Evolutionary conservation across 2,329 filamentous ascomycete species (phyloP), one percentile per base, ranked within the genome.

Genomic region (Cryphonectria parasitica): DNA sequence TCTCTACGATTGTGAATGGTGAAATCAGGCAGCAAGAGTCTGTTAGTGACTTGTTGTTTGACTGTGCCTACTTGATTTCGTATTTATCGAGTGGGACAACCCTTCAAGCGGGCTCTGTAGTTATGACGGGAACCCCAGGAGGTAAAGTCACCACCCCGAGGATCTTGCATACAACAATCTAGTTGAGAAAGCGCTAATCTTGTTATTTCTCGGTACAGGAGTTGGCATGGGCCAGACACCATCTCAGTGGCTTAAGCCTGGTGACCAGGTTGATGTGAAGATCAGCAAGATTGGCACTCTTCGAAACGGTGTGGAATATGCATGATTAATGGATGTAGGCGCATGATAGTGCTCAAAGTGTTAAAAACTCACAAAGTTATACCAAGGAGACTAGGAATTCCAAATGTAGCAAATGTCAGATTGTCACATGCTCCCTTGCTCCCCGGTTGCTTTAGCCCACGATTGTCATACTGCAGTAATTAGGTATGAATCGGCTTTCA

Each of bases 1-100:
- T 89, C 10, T 79, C 76, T 67, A 88, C 85, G 0, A 77, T 78
- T 1, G 78, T 88, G 0, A 83, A 88, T 72, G 84, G 83, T 0
- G 81, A 86, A 58, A 54, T 83, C 2, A 78, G 84, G 15, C 87
- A 89, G 75, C 78, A 82, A 3, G 77, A 78, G 28, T 69, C 71
- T 6, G 76, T 82, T 2, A 74, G 73, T 0, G 84, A 86, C 73
- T 73, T 87, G n/a, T 75, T 86, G 2, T 86, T 87, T 73, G 81
- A 80, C 7, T 80, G 81, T 28, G 75, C 77, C 3, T 77, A 80
- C 45, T 65, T 83, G 5, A 72, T 83, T 2, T 75, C 77, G 0
- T 81, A 82, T 60, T 72, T 84, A 0, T 82, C 80, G 0, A 76
- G 78, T 0, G 83, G 83, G 1, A 85, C 82, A 0, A 85, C 83